Conservation (phyloP, 371 early-diverging fungal species). For the Mucor sp. region DNA sequence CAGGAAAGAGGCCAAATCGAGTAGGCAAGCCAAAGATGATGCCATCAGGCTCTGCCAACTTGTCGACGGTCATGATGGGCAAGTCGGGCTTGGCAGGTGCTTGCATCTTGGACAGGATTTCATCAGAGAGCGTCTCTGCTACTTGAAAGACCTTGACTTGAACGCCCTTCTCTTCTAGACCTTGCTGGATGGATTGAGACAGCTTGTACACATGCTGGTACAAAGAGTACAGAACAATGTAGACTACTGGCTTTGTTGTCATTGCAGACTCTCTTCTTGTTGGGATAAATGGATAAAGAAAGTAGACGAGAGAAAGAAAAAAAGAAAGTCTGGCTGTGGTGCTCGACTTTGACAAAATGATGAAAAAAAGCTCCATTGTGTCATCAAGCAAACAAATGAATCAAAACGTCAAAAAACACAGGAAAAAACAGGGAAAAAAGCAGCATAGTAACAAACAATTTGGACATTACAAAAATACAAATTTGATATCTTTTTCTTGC, state of each 20-base stretch:
- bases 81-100: conserved; percentile 61
- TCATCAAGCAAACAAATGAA: background rate
- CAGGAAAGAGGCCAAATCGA: conserved; percentile 70
- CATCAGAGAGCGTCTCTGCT: conserved; percentile 66
- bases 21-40: conserved; percentile 67
- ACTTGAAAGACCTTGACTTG: conserved; percentile 12
- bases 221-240: conserved; percentile 67
- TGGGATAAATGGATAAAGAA: too few species aligned
- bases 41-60: conserved; percentile 72
- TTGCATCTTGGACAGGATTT: conserved; percentile 73
- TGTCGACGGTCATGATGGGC: conserved; percentile 61
- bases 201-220: conserved; percentile 78
- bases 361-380: background rate
- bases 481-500: background rate
- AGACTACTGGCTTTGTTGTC: conserved; percentile 29
- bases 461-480: background rate
- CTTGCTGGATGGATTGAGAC: conserved; percentile 60
- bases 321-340: background rate
- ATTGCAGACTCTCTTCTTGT: background rate
- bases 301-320: background rate
- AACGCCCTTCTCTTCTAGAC: conserved; percentile 2
- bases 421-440: background rate
- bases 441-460: background rate
- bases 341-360: background rate
- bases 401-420: background rate